phyloP scores from a whole-genome alignment of 2,329 filamentous ascomycete species.

The Trichoderma polysporum region DNA sequence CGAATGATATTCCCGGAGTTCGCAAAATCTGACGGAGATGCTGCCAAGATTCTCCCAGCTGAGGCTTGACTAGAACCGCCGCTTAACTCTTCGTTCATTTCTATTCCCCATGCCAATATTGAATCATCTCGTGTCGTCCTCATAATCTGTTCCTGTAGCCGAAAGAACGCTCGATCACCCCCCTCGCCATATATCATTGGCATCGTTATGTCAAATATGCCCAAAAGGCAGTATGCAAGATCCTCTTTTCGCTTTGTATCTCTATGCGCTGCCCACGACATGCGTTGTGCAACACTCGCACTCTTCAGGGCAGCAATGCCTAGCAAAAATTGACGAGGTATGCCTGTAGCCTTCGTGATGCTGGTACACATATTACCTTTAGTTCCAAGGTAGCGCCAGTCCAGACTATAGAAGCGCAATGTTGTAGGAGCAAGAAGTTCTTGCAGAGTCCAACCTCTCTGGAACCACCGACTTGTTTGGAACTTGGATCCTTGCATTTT shows the following conservation, averaged over 20 bases:
- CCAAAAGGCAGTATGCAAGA: constrained; percentile 25
- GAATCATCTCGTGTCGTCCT: constrained; percentile 22
- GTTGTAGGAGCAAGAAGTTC: constrained; percentile 28
- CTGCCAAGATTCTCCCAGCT: constrained; percentile 10
- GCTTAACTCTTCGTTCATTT: not conserved
- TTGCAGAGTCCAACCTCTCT: no score
- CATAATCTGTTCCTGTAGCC: constrained; percentile 25
- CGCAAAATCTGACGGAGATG: constrained; percentile 16
- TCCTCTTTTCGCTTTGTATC: constrained; percentile 24
- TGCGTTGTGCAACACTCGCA: constrained; percentile 26
- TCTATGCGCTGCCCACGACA: constrained; percentile 25
- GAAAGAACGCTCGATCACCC: constrained; percentile 20
- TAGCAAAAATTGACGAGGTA: constrained; percentile 24
- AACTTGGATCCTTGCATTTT: constrained; percentile 12
- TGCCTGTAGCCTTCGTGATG: constrained; percentile 32
- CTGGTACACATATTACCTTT: constrained; percentile 19
- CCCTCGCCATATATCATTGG: constrained; percentile 25
- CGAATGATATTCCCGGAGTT: constrained; percentile 15
- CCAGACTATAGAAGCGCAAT: constrained; percentile 28
- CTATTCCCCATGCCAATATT: constrained; percentile 25
- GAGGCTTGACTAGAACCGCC: not conserved
- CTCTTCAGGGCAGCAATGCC: constrained; percentile 9
- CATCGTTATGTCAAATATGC: constrained; percentile 24
- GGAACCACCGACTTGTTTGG: constrained; percentile 26
- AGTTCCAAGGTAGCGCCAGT: constrained; percentile 22